Evolutionary conservation across 768 basidiomycete species (phyloP).

Genomic region (Amanita polypyramis): DNA sequence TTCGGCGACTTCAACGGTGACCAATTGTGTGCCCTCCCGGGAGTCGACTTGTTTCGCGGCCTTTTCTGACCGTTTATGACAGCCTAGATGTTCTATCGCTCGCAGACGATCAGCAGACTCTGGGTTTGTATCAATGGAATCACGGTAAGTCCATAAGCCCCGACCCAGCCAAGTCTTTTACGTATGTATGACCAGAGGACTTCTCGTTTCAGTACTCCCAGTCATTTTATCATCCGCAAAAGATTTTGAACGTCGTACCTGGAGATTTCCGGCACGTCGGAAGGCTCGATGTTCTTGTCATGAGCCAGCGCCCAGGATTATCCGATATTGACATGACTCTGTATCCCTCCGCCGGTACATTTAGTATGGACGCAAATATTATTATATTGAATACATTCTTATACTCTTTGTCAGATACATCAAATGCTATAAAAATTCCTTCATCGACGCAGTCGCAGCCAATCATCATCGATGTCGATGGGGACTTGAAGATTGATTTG

Average conservation of each 20-base stretch:
- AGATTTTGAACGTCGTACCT: conserved; percentile 76
- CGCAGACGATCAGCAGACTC: conserved; percentile 59
- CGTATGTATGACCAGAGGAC: conserved; percentile 29
- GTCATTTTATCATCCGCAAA: conserved; percentile 42
- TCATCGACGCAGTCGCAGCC: conserved; percentile 69
- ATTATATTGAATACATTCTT: background rate
- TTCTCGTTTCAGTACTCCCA: conserved; percentile 44
- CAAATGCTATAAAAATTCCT: conserved; percentile 40
- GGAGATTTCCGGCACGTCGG: conserved; percentile 94
- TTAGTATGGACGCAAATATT: conserved; percentile 35
- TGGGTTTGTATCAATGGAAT: conserved; percentile 76
- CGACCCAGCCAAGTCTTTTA: background rate
- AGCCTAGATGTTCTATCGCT: conserved; percentile 81
- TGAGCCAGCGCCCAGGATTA: conserved; percentile 47
- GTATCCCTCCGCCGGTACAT: conserved; percentile 55
- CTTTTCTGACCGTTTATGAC: conserved; percentile 5
- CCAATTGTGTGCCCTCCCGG: conserved; percentile 65
- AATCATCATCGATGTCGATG: conserved; percentile 77
- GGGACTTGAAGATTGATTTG: conserved; percentile 84
- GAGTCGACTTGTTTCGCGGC: background rate
- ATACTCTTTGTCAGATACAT: conserved; percentile 21
- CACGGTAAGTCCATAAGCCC: conserved; percentile 43
- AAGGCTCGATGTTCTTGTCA: conserved; percentile 80
- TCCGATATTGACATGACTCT: conserved; percentile 55
- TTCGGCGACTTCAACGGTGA: conserved; percentile 96